Evolutionary conservation across 306 rosid species (phyloP), one percentile per base, ranked within the genome.

Genomic region (Senna tora): DNA sequence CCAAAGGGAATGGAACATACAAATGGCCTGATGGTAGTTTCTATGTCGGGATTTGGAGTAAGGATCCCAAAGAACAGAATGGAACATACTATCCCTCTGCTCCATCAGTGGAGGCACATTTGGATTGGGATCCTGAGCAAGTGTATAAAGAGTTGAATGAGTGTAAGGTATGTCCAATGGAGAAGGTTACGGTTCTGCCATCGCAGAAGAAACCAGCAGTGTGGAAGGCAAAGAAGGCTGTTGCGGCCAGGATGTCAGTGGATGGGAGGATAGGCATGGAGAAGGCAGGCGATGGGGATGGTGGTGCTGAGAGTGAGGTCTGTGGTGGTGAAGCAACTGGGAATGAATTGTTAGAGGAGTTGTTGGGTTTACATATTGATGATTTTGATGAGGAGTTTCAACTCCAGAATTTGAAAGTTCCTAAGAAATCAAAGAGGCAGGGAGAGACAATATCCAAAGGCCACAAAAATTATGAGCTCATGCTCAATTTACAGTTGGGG

Each of bases 401-500:
- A 28, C 79, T 82, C 11, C 69, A 63, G 9, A 83, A 81, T 43
- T 38, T 88, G 53, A 88, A 64, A 81, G 85, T 73, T 19, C 83
- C 87, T 1, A 88, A 60, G 80, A 75, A 80, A 39, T n/a, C 83
- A 19, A 90, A 89, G 82, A 85, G 90, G 65, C 97, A 82, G 67
- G 98, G 98, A 61, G 97, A 90, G 33, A 84, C 85, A 34, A 90
- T 93, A 14, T 61, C 84, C 79, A 90, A 69, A 74, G 98, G 96
- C 6, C 97, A 93, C 58, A 90, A 90, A 47, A 90, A 88, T 75
- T 93, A 85, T 76, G 96, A 93, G 43, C 92, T 93, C 17, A 88
- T 88, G 96, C 96, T 93, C 55, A 93, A 90, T 83, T 81, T 90
- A 80, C 97, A 93, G 68, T 80, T 93, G 10, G 98, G 98, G 76